Evolutionary conservation across 352 stramenopile genomes (phyloP), one percentile per base, ranked within the genome.

Genomic region (Pelagophyceae sp.): DNA sequence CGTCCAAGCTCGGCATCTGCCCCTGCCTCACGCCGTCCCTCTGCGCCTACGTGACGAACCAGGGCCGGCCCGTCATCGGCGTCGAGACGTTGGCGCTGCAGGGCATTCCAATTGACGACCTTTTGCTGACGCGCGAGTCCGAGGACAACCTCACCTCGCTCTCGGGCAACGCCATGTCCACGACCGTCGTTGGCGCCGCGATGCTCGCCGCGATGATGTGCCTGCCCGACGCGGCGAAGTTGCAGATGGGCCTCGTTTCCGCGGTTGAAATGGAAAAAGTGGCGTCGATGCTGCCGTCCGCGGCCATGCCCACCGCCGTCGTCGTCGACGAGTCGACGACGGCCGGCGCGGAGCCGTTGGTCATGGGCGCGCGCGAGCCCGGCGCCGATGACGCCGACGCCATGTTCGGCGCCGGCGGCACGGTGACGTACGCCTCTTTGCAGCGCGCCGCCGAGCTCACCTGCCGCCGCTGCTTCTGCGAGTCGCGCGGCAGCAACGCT

Each of bases 81-180:
- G 74, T 83, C 65, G 82, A 86, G 76, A 64, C 80, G 27, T 76
- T 86, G 29, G 45, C 83, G 60, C 69, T 85, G 27, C 86, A 91
- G 77, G 87, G 87, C 58, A 90, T 91, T 75, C 87, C 87, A 11
- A 89, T 87, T 67, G 86, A 84, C 37, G 79, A 85, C 23, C 78
- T 91, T 20, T 54, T 79, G 35, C 75, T 90, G 3, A 84, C 82
- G 17, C 81, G 83, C 54, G 85, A 90, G 83, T 84, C 82, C 0
- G 87, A 91, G 77, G 85, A 89, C 15, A 82, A 91, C 63, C 71
- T 91, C 32, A 81, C 78, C 27, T 84, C 89, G 81, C 72, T 91
- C 32, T 85, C 87, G 1, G 87, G 87, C 6, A 91, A 91, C 79
- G 87, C 87, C 29, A 91, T 91, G 87, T 84, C 75, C 20, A 78